Evolutionary conservation across 257 asterid species (phyloP).

Genomic region (Solanum sejunctum): DNA sequence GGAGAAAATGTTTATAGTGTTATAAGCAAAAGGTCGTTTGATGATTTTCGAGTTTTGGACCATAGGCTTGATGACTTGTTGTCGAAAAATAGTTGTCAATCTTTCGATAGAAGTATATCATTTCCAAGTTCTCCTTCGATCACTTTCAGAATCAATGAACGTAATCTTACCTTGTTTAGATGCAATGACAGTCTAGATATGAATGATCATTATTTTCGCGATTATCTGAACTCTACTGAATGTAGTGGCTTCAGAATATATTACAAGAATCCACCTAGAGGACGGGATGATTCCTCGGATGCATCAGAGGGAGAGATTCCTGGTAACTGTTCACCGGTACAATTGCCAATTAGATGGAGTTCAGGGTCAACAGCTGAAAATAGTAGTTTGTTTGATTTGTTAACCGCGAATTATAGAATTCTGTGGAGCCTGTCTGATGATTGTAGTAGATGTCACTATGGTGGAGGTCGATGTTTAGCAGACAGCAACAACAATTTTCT

Average conservation of each 20-base stretch:
- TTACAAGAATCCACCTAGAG: background rate
- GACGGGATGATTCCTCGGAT: background rate
- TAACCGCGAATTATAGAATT: background rate
- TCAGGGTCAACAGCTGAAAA: rapidly evolving
- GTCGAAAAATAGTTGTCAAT: background rate
- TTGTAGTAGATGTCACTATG: background rate
- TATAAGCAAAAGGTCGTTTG: rapidly evolving
- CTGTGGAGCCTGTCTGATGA: background rate
- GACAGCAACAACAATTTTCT: rapidly evolving
- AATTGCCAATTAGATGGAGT: background rate
- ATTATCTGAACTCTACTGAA: background rate
- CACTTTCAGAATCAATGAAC: background rate
- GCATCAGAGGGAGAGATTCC: background rate
- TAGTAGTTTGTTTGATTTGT: background rate
- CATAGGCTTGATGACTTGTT: background rate
- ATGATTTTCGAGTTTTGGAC: background rate
- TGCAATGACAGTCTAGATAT: background rate
- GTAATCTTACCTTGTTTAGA: background rate
- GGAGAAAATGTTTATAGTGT: background rate
- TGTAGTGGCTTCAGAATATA: background rate
- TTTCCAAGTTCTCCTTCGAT: background rate
- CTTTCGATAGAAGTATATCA: background rate
- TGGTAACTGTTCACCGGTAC: background rate
- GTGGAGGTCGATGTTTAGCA: background rate
- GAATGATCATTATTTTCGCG: background rate